These are phyloP conservation scores for Fusarium sp. DNA, from an alignment of 2,329 filamentous ascomycete genomes.

Conservation along the genomic window DNA sequence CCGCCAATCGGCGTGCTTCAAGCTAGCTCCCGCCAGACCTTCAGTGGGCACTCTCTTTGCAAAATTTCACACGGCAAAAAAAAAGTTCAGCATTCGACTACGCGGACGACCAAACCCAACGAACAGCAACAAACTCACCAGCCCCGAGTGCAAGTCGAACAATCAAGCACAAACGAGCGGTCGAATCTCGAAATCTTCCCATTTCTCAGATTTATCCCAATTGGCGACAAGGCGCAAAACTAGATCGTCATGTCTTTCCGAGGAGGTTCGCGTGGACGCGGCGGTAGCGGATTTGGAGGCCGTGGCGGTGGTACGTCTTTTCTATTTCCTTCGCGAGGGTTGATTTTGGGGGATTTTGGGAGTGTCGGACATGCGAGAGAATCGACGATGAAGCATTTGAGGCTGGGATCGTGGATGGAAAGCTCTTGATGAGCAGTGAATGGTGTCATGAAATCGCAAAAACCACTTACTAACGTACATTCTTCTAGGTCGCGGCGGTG, in stretches of 20 bases:
- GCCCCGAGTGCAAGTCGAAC: conserved; percentile 13
- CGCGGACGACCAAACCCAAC: conserved; percentile 30
- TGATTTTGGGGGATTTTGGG: neutral
- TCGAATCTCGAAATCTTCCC: conserved; percentile 10
- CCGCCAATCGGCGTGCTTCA: conserved; percentile 40
- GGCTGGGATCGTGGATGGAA: neutral
- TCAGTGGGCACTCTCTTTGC: conserved; percentile 39
- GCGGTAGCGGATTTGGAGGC: conserved; percentile 53
- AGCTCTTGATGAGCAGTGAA: conserved; percentile 1
- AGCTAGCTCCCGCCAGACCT: conserved; percentile 42
- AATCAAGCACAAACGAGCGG: conserved; percentile 18
- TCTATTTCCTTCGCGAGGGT: neutral
- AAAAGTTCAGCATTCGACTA: conserved; percentile 39
- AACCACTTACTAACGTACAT: conserved; percentile 27
- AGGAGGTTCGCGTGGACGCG: conserved; percentile 54
- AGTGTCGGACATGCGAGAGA: neutral
- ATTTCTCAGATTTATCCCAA: conserved; percentile 7
- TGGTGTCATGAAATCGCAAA: conserved; percentile 1
- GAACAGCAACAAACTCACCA: conserved; percentile 15
- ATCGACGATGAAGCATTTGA: neutral
- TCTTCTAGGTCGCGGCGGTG: conserved; percentile 53
- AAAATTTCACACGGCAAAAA: conserved; percentile 51
- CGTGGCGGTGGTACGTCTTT: conserved; percentile 53
- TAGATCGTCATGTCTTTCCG: conserved; percentile 54
- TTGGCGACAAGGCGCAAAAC: conserved; percentile 25